Evolutionary conservation across 139 green algal genomes (phyloP), one percentile per base, ranked within the genome.

Genomic region (Tetraselmis chui): DNA sequence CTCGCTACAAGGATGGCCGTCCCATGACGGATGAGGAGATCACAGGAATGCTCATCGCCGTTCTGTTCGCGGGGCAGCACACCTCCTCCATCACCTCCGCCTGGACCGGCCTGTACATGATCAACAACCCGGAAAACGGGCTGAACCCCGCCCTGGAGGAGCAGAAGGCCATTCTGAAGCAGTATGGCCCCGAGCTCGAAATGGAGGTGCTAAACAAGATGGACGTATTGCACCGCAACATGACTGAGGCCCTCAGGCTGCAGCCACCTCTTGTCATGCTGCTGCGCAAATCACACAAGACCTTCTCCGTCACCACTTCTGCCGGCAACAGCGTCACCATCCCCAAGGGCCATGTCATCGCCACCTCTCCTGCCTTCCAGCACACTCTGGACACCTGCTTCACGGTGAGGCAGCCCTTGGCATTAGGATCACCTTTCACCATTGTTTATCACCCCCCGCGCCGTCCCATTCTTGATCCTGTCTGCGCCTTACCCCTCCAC

Each of bases 51-150:
- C 93, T 99, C 29, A 99, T 98, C 79, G 97, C 96, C 1, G 90
- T 92, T 25, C 90, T 99, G 32, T 99, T 99, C 86, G 97, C 95
- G 23, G 96, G 97, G 23, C 97, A 99, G 91, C 97, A 99, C 91
- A 99, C 97, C 29, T 96, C 89, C 78, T 95, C 91, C 77, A 95
- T 98, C 87, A 99, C 96, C 59, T 94, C 93, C 76, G 84, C 93
- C 1, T 99, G 97, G 97, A 97, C 96, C 0, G 93, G 92, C 30
- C 84, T 93, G 59, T 92, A 90, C 85, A 93, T 98, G 90, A 85
- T 94, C 23, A 84, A 81, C 27, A 87, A 92, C 82, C 90, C 92
- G 86, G 85, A 89, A 27, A 84, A 80, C 26, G 31, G 83, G 59
- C 11, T 24, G 84, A 30, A 85, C 59, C 79, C 84, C 0, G 93